Conservation (phyloP, 2,329 filamentous ascomycete species). For the Conoideocrella luteorostrata region DNA sequence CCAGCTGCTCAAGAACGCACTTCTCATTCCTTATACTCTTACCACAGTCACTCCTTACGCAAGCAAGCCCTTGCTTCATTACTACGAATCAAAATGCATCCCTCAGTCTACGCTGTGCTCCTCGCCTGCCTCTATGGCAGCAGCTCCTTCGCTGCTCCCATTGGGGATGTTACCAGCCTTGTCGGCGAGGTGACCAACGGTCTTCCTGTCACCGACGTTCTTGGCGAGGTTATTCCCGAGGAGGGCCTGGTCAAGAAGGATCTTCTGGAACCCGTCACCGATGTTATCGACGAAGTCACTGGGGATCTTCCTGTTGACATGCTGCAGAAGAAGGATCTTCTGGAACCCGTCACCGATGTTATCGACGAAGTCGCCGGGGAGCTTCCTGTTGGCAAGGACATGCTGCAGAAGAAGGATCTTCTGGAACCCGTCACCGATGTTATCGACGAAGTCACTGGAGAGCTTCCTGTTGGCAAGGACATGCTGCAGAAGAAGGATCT, state of each 20-base stretch:
- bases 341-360: neutral
- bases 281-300: neutral
- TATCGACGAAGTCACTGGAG: neutral
- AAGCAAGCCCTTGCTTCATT: neutral
- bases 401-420: too few species aligned
- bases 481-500: too few species aligned
- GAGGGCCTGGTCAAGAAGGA: neutral
- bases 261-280: too few species aligned
- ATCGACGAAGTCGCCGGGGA: neutral
- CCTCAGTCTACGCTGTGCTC: conserved; percentile 4
- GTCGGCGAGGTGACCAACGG: neutral
- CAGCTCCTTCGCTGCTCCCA: conserved; percentile 6
- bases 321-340: too few species aligned
- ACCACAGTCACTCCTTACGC: neutral
- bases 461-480: neutral
- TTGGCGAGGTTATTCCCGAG: neutral
- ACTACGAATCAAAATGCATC: conserved; percentile 2
- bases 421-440: neutral
- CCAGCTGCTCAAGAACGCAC: too few species aligned
- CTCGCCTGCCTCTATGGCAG: conserved; percentile 6
- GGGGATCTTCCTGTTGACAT: neutral
- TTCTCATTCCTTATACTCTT: neutral
- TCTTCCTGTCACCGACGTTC: neutral
- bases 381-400: neutral
- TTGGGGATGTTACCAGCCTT: neutral